These are phyloP conservation scores for Heliocybe sulcata DNA, from an alignment of 1,284 basidiomycete species.

Conservation along the genomic window DNA sequence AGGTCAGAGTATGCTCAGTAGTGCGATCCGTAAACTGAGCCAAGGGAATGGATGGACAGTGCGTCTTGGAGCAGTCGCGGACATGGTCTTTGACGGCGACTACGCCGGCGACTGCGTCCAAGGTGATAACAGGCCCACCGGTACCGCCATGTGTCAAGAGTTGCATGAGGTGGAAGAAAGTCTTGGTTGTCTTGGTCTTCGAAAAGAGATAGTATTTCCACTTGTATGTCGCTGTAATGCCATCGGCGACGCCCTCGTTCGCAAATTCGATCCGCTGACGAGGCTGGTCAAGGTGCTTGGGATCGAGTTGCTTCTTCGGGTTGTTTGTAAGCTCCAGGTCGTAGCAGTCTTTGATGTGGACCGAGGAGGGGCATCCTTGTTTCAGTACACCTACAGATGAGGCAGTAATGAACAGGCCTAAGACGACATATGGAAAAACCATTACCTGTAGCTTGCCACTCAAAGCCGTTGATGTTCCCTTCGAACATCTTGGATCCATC, in stretches of 20 bases:
- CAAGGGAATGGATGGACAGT: conserved; percentile 10
- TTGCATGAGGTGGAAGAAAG: conserved; percentile 19
- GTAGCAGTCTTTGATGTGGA: conserved; percentile 12
- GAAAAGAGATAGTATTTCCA: conserved; percentile 15
- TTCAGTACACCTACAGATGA: conserved; percentile 12
- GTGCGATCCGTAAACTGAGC: conserved; percentile 10
- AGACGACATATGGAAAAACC: neutral
- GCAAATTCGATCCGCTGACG: conserved; percentile 17
- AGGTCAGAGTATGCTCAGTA: conserved; percentile 10
- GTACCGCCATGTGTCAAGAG: conserved; percentile 7
- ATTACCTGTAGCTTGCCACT: neutral
- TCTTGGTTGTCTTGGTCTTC: conserved; percentile 10
- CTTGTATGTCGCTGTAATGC: conserved; percentile 10
- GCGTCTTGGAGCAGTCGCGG: conserved; percentile 4
- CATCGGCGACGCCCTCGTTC: conserved; percentile 10
- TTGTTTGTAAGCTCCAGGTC: conserved; percentile 12
- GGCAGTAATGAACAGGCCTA: neutral
- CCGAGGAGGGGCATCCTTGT: conserved; percentile 9
- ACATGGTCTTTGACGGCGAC: conserved; percentile 9
- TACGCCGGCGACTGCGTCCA: conserved; percentile 9
- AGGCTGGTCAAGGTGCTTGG: conserved; percentile 13
- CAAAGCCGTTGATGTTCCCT: neutral
- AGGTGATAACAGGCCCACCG: conserved; percentile 11
- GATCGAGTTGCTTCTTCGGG: conserved; percentile 12
- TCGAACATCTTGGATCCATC: neutral